Percentiles rank a stretch among this genome's conserved stretches.
Evolutionary conservation across 441 rosid genomes (phyloP).

Genomic region (Brassica hybrid): DNA sequence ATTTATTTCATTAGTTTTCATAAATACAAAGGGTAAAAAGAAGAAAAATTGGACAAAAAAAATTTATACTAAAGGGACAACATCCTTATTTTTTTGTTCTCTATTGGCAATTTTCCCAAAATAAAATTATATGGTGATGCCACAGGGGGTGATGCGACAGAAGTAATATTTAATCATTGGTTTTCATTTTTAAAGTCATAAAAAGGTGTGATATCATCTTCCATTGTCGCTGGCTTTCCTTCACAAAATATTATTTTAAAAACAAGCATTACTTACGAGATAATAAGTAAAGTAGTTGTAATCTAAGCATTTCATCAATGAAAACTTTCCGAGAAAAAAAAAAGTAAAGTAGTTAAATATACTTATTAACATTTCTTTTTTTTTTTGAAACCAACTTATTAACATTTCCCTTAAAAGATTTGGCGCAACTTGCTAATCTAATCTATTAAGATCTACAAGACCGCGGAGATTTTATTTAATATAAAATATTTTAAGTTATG

Average conservation of each 20-base stretch:
- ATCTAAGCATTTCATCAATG: too few relatives aligned
- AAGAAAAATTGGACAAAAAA: too few relatives aligned
- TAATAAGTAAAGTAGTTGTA: not conserved
- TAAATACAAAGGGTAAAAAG: too few relatives aligned
- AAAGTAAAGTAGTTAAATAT: not conserved
- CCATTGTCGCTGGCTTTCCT: not conserved
- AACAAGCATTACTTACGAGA: not conserved
- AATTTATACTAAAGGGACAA: too few relatives aligned
- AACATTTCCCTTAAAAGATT: not conserved
- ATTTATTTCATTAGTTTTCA: too few relatives aligned
- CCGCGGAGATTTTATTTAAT: too few relatives aligned
- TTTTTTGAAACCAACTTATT: too few relatives aligned
- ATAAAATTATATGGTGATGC: conserved; percentile 32
- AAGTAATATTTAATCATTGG: conserved; percentile 24
- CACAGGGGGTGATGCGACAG: conserved; percentile 36
- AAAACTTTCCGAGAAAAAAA: too few relatives aligned
- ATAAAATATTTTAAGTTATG: too few relatives aligned
- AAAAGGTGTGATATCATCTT: not conserved
- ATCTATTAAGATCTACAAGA: too few relatives aligned
- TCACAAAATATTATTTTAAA: not conserved
- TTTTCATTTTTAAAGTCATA: conserved; percentile 32
- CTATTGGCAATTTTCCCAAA: too few relatives aligned
- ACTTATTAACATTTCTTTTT: not conserved
- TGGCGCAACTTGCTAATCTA: not conserved
- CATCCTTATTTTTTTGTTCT: too few relatives aligned